These are phyloP conservation scores for Fraxinus quadrangulata DNA, from an alignment of 257 asterid genomes.

Conservation along the genomic window DNA sequence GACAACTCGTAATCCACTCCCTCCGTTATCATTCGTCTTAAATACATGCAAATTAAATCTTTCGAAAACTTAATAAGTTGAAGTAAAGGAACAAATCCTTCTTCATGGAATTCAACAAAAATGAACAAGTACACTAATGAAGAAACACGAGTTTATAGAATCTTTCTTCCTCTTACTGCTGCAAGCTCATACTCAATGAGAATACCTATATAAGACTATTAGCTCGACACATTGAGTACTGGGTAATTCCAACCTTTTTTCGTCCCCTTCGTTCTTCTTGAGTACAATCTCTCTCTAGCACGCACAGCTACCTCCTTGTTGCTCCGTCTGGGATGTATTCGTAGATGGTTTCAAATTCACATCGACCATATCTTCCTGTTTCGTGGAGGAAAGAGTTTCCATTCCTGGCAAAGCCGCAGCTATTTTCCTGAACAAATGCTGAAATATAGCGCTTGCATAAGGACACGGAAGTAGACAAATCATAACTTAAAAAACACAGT, in stretches of 20 bases:
- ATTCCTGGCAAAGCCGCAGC: slow-evolving; percentile 66
- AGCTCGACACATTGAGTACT: not conserved
- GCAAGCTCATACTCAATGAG: not conserved
- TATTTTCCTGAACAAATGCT: slow-evolving; percentile 63
- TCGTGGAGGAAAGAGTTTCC: slow-evolving; percentile 52
- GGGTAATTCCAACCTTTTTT: not conserved
- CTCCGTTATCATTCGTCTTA: not conserved
- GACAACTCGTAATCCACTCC: not conserved
- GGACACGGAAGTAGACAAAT: not conserved
- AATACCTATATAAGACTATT: not conserved
- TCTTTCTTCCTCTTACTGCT: not conserved
- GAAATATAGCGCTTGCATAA: slow-evolving; percentile 13
- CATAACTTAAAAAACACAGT: not conserved
- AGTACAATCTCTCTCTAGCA: slow-evolving; percentile 37
- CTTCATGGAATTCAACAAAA: not conserved
- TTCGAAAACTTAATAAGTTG: not conserved
- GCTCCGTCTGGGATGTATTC: slow-evolving; percentile 37
- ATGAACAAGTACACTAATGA: not conserved
- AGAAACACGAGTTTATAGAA: not conserved
- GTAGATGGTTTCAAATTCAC: slow-evolving; percentile 53
- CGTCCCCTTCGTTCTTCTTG: not conserved
- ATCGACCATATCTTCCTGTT: slow-evolving; percentile 61
- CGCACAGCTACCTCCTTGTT: slow-evolving; percentile 58
- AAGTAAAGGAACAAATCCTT: no score
- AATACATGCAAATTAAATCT: not conserved